These are phyloP conservation scores for Cercospora canescens DNA, from an alignment of 2,329 filamentous ascomycete species.

Conservation along the genomic window DNA sequence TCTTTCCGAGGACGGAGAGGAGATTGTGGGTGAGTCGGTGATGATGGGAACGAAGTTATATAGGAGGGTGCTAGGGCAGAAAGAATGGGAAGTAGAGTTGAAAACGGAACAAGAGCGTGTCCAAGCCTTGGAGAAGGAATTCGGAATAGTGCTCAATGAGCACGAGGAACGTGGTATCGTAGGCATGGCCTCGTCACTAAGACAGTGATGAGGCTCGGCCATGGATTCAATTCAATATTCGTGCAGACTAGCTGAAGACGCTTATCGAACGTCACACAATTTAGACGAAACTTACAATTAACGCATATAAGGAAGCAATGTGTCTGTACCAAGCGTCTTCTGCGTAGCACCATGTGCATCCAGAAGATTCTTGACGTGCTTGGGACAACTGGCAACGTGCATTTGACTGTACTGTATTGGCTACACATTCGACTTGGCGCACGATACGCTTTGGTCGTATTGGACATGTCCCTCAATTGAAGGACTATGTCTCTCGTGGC, in stretches of 20 bases:
- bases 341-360: too few species aligned
- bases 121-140: slow-evolving; percentile 44
- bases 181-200: slow-evolving; percentile 21
- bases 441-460: not conserved
- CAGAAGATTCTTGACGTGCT: too few species aligned
- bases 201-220: not conserved
- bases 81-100: slow-evolving; percentile 42
- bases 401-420: too few species aligned
- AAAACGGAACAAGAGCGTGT: slow-evolving; percentile 45
- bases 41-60: slow-evolving; percentile 48
- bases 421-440: not conserved
- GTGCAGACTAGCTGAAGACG: too few species aligned
- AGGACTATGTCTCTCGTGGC: not conserved
- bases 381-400: too few species aligned
- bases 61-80: slow-evolving; percentile 45
- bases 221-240: too few species aligned
- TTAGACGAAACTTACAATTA: too few species aligned
- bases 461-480: not conserved
- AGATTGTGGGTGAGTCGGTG: slow-evolving; percentile 39
- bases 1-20: slow-evolving; percentile 38
- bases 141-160: slow-evolving; percentile 44
- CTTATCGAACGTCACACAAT: too few species aligned
- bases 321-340: too few species aligned
- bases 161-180: slow-evolving; percentile 41
- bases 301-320: too few species aligned